Evolutionary conservation across 2,329 filamentous ascomycete species (phyloP).

Genomic region (Hymenoscyphus albidus): DNA sequence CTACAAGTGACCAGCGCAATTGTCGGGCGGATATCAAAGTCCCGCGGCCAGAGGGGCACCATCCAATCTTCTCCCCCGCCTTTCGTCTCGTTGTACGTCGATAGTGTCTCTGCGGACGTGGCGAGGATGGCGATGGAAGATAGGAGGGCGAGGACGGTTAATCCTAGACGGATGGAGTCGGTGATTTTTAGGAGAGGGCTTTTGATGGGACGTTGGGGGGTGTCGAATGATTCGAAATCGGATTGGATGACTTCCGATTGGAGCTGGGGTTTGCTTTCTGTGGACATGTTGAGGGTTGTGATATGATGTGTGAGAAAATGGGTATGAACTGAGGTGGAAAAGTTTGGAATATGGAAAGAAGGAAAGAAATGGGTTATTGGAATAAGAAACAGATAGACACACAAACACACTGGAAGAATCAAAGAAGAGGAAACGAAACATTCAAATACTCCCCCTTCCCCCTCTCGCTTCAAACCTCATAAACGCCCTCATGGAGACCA

Average conservation of each 20-base stretch:
- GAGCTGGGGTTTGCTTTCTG: slow-evolving; percentile 23
- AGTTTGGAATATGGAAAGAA: slow-evolving; percentile 12
- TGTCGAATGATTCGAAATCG: slow-evolving; percentile 26
- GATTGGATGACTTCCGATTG: slow-evolving; percentile 22
- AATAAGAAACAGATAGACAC: slow-evolving; percentile 12
- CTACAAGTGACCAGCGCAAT: slow-evolving; percentile 52
- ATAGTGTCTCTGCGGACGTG: slow-evolving; percentile 50
- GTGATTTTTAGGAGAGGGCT: slow-evolving; percentile 24
- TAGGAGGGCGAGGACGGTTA: slow-evolving; percentile 49
- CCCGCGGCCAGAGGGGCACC: slow-evolving; percentile 54
- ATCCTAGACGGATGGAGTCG: slow-evolving; percentile 44
- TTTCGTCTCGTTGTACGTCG: slow-evolving; percentile 53
- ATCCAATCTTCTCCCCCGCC: slow-evolving; percentile 42
- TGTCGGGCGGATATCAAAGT: slow-evolving; percentile 55
- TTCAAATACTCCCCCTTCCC: slow-evolving; percentile 31
- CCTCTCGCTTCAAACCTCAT: slow-evolving; percentile 8
- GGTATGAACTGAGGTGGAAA: neutral
- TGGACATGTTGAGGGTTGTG: slow-evolving; percentile 12
- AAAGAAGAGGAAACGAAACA: slow-evolving; percentile 26
- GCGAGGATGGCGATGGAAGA: slow-evolving; percentile 51
- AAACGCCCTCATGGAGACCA: slow-evolving; percentile 23
- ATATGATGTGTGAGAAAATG: too few species aligned
- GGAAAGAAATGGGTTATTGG: slow-evolving; percentile 13
- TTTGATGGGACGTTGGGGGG: slow-evolving; percentile 14
- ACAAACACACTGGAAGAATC: neutral